Percentiles rank a stretch among this genome's conserved stretches.
Evolutionary conservation across 768 basidiomycete genomes (phyloP).

Genomic region (Albatrellus ellisii): DNA sequence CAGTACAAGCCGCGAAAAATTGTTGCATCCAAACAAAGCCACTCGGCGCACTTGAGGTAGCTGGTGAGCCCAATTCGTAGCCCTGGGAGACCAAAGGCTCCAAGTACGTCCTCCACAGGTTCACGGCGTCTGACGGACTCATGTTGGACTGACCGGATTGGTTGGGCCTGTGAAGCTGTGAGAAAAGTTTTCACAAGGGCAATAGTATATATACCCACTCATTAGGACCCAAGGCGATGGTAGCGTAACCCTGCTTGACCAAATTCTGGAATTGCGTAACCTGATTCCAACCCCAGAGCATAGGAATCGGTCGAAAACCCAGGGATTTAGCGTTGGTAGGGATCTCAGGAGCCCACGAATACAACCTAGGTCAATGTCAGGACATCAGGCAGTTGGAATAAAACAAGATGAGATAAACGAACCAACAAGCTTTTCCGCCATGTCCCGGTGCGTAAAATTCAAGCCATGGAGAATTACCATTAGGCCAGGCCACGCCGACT

Average conservation of each 20-base stretch:
- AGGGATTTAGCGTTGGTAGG: constrained; percentile 27
- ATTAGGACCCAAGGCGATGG: constrained; percentile 46
- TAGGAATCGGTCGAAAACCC: constrained; percentile 45
- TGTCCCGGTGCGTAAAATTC: constrained; percentile 33
- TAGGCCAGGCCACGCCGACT: constrained; percentile 57
- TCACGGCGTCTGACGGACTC: constrained; percentile 31
- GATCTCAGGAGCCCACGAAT: constrained; percentile 52
- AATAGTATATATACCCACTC: constrained; percentile 37
- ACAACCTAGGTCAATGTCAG: constrained; percentile 24
- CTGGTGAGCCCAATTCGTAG: constrained; percentile 49
- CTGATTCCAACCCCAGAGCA: constrained; percentile 59
- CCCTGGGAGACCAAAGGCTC: constrained; percentile 42
- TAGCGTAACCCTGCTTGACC: constrained; percentile 39
- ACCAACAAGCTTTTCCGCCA: constrained; percentile 19
- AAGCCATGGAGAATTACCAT: constrained; percentile 32
- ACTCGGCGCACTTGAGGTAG: constrained; percentile 42
- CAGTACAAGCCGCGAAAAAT: constrained; percentile 41
- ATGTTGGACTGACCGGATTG: constrained; percentile 50
- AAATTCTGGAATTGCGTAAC: constrained; percentile 30
- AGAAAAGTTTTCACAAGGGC: constrained; percentile 23
- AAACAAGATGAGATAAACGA: constrained; percentile 23
- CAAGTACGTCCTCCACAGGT: constrained; percentile 50
- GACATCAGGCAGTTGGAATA: not conserved
- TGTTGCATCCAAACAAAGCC: constrained; percentile 54
- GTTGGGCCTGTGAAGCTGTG: constrained; percentile 45